phyloP scores from a whole-genome alignment of 768 basidiomycete species.

The Hydnum rufescens region DNA sequence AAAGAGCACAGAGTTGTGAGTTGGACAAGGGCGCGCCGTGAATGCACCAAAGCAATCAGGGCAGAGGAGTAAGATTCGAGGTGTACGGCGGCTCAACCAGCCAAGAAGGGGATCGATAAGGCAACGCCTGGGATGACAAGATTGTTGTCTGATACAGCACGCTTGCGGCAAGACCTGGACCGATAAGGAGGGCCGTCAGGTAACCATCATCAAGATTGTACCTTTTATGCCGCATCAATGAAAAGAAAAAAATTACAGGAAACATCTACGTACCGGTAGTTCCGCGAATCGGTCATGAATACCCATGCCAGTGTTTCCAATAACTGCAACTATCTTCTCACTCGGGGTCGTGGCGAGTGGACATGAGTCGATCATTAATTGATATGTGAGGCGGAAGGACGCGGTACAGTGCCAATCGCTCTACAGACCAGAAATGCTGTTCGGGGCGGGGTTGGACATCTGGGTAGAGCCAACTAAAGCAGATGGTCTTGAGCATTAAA shows the following conservation, averaged over 20 bases:
- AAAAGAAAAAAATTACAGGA: too few relatives aligned
- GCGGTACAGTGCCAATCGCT: too few relatives aligned
- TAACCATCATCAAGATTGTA: constrained; percentile 83
- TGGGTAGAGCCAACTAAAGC: too few relatives aligned
- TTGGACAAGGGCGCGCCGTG: constrained; percentile 60
- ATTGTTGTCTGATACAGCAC: constrained; percentile 23
- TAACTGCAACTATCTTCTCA: too few relatives aligned
- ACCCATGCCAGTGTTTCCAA: too few relatives aligned
- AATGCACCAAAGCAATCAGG: constrained; percentile 37
- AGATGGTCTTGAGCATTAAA: too few relatives aligned
- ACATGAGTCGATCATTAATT: too few relatives aligned
- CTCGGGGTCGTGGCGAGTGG: too few relatives aligned
- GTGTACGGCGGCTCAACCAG: constrained; percentile 52
- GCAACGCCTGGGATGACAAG: constrained; percentile 11
- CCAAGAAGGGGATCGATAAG: constrained; percentile 43
- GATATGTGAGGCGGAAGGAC: too few relatives aligned
- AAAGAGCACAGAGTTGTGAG: constrained; percentile 63
- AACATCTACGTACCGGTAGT: constrained; percentile 64
- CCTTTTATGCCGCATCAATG: too few relatives aligned
- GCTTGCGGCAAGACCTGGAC: constrained; percentile 57
- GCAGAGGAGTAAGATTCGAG: constrained; percentile 28
- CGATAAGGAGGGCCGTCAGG: constrained; percentile 63
- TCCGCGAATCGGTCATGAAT: constrained; percentile 84
- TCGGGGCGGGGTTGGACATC: too few relatives aligned
- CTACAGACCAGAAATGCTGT: too few relatives aligned